Base-by-base conservation (phyloP, 352 stramenopile species). In the Globisporangium orthogonon region DNA sequence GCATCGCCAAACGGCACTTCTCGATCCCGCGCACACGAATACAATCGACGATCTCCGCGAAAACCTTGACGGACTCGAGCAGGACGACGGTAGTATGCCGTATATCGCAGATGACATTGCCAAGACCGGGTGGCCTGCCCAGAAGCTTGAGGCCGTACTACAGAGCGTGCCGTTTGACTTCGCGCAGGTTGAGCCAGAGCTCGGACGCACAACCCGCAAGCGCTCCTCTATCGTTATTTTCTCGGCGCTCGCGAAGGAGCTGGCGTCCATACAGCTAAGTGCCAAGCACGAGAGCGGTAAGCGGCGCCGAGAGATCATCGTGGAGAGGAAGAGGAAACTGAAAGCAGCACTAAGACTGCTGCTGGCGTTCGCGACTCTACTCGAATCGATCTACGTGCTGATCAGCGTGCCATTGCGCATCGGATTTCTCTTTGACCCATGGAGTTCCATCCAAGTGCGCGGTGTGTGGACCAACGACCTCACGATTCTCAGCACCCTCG, bases 351-450 rank as follows among this genome's bases (percentile, higher is more conserved):
- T 62, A 31, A 49, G 45, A 2, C 18, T 15, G 18, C 31, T 60
- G 54, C 49, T 47, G 23, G 5, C 54, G 6, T 7, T 67, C 9
- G 45, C 52, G 5, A 23, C 23, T 23, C 52, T 80, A 2, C 2
- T 77, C 2, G 69, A 80, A 44, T 50, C 66, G 28, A 23, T 75
- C 44, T 75, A 64, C 39, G 57, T 74, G 14, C 41, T 80, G 29
- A 40, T 63, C 14, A 65, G 37, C 3, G 66, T 74, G 28, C 71
- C 71, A 15, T 31, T 76, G 0, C 65, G 71, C 23, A 18, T 79
- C 0, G 71, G 71, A 2, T 79, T 74, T 40, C 71, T 80, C 54
- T 80, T 74, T 17, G 71, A 80, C 23, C 71, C 71, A 15, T 67
- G 59, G 61, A 50, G 74, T 43, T 50, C 72, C 18, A 35, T n/a